phyloP scores from a whole-genome alignment of 257 asterid species.

The Forsythia viridissima region DNA sequence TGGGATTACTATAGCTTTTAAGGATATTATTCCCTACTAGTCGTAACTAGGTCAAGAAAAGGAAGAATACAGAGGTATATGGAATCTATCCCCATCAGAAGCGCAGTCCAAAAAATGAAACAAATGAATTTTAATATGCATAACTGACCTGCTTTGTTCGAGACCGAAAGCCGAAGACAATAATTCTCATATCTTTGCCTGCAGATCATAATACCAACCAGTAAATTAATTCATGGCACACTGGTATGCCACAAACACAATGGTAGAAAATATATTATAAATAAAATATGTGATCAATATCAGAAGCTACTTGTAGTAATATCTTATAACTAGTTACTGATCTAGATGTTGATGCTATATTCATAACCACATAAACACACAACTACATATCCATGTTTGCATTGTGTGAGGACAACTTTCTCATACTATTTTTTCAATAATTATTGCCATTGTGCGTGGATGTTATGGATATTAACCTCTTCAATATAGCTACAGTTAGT shows the following conservation, averaged over 20 bases:
- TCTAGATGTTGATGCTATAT: not conserved
- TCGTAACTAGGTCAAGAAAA: conserved; percentile 19
- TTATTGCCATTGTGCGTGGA: not conserved
- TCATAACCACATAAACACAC: not conserved
- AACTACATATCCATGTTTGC: not conserved
- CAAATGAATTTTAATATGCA: conserved; percentile 28
- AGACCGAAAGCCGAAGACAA: conserved; percentile 93
- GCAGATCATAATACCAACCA: conserved; percentile 32
- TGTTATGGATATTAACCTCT: not conserved
- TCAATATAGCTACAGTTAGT: not conserved
- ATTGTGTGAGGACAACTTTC: not conserved
- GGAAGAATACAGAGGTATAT: conserved; percentile 7
- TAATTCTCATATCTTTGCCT: conserved; percentile 96
- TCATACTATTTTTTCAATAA: not conserved
- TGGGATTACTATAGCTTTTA: not conserved
- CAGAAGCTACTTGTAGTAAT: not conserved
- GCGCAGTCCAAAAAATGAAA: conserved; percentile 12
- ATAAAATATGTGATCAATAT: not conserved
- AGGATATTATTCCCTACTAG: conserved; percentile 10
- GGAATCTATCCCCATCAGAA: conserved; percentile 12
- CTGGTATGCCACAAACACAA: conserved; percentile 12
- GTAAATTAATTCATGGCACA: conserved; percentile 15
- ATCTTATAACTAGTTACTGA: not conserved
- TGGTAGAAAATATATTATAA: not conserved
- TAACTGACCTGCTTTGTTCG: conserved; percentile 83